Evolutionary conservation across 2,329 filamentous ascomycete genomes (phyloP).

Genomic region (Macrophomina tecta): DNA sequence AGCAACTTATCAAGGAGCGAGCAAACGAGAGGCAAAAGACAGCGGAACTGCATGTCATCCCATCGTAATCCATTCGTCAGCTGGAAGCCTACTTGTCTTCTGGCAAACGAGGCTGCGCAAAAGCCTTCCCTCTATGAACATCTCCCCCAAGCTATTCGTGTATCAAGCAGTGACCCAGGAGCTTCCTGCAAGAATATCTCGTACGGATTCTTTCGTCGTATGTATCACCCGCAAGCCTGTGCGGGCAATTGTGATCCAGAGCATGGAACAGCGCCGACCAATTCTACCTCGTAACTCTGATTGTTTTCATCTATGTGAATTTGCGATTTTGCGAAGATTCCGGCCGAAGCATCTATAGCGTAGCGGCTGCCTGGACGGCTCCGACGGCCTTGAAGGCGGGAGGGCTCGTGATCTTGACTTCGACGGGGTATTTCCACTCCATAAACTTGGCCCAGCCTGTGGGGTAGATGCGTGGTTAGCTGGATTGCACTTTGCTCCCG

Average conservation of each 20-base stretch:
- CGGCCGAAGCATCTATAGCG: conserved; percentile 38
- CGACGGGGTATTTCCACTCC: conserved; percentile 89
- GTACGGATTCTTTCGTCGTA: neutral
- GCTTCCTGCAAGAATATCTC: neutral
- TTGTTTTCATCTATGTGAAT: neutral
- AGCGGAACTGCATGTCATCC: neutral
- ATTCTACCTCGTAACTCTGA: neutral
- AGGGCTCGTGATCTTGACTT: conserved; percentile 63
- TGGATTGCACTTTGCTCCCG: neutral
- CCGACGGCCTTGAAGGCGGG: conserved; percentile 54
- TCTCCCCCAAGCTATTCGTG: neutral
- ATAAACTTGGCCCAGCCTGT: conserved; percentile 91
- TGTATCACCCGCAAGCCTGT: neutral
- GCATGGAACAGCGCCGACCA: neutral
- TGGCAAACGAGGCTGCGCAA: neutral
- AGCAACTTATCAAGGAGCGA: neutral
- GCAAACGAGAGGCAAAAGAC: neutral
- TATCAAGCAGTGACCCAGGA: neutral
- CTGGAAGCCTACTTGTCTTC: neutral
- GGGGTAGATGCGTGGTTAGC: conserved; percentile 32
- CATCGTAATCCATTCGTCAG: conserved; percentile 1
- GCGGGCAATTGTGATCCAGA: neutral
- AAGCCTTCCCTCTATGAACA: conserved; percentile 14
- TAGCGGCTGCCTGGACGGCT: conserved; percentile 54
- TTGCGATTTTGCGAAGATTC: neutral